Evolutionary conservation across 345 rosid genomes (phyloP).

Genomic region (Hibiscus syriacus): DNA sequence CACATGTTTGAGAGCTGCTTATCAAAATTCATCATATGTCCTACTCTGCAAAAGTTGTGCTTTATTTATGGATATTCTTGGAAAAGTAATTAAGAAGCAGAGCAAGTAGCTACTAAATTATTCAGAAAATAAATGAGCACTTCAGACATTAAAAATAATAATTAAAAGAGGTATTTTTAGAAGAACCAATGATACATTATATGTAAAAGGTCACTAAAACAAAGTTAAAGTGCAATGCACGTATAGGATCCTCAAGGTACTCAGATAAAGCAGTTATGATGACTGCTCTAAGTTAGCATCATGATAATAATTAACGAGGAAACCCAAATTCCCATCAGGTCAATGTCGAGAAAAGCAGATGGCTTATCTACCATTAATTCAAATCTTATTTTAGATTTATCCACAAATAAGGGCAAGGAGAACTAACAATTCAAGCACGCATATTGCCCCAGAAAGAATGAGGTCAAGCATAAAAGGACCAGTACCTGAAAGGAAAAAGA

Average conservation of each 20-base stretch:
- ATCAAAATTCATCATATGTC: constrained; percentile 46
- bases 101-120: not conserved
- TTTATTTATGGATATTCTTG: constrained; percentile 8
- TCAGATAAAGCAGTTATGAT: not conserved
- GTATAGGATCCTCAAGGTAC: not conserved
- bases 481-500: constrained; percentile 85
- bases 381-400: not conserved
- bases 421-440: not conserved
- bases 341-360: not conserved
- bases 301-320: not conserved
- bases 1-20: constrained; percentile 77
- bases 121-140: not conserved
- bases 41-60: constrained; percentile 40
- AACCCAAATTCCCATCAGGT: not conserved
- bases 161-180: not conserved
- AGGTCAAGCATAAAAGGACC: constrained; percentile 2
- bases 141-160: not conserved
- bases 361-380: not conserved
- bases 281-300: not conserved
- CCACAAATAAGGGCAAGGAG: not conserved
- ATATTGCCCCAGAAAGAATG: constrained; percentile 6
- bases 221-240: not conserved
- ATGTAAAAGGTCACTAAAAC: not conserved
- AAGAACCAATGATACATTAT: not conserved
- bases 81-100: constrained; percentile 1